Conservation (phyloP, 2,329 filamentous ascomycete species). For the Ophiostoma populinum region DNA sequence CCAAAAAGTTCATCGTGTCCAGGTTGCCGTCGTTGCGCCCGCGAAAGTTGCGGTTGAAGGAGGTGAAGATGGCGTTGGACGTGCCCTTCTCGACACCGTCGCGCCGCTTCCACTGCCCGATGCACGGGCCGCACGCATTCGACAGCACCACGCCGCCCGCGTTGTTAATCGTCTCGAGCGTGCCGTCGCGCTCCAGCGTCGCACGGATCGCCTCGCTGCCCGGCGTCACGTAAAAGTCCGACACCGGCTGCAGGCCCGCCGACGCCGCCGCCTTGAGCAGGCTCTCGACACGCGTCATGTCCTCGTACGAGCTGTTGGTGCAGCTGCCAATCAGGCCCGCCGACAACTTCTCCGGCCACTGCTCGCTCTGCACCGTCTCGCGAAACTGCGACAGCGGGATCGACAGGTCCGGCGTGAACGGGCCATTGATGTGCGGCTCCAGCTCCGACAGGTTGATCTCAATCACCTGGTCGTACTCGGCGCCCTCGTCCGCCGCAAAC, state of each 20-base stretch:
- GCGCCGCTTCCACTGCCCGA: conserved; percentile 87
- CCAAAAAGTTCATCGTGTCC: conserved; percentile 96
- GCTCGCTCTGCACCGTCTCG: conserved; percentile 61
- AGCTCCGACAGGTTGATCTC: conserved; percentile 78
- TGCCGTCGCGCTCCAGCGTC: conserved; percentile 77
- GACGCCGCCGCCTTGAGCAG: conserved; percentile 79
- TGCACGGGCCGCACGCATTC: conserved; percentile 88
- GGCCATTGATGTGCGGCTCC: conserved; percentile 93
- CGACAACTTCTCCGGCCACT: conserved; percentile 82
- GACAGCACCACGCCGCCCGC: conserved; percentile 82
- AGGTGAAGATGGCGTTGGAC: conserved; percentile 84
- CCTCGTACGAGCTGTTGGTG: conserved; percentile 97
- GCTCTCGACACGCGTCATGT: conserved; percentile 91
- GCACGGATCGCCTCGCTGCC: conserved; percentile 94
- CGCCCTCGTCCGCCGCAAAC: conserved; percentile 62
- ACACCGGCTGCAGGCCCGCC: conserved; percentile 77
- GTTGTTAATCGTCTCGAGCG: conserved; percentile 66
- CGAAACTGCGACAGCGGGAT: conserved; percentile 86
- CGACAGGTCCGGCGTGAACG: conserved; percentile 88
- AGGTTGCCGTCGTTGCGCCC: conserved; percentile 94
- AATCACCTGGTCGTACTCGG: conserved; percentile 79
- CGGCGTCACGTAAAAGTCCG: conserved; percentile 90
- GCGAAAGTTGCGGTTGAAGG: conserved; percentile 97
- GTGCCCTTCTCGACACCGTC: conserved; percentile 74
- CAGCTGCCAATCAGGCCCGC: conserved; percentile 94